Percentiles rank a stretch among this genome's conserved stretches.
These are phyloP conservation scores for Extremus antarcticus DNA, from an alignment of 495 filamentous ascomycete species.

Conservation along the genomic window DNA sequence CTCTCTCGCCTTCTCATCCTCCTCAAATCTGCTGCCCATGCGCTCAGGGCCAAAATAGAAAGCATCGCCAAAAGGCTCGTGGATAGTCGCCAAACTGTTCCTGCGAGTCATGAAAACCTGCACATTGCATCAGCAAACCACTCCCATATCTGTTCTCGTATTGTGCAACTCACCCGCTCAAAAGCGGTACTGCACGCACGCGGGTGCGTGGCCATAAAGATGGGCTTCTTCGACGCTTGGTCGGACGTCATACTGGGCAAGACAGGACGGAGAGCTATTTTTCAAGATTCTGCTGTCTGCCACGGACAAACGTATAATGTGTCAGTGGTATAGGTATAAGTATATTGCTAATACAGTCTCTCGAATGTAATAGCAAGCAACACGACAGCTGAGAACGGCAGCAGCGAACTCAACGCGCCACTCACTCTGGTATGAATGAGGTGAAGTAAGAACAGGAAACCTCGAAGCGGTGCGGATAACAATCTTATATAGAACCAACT, in stretches of 20 bases:
- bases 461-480: not conserved
- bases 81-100: conserved; percentile 67
- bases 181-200: conserved; percentile 92
- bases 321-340: not conserved
- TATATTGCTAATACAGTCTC: not conserved
- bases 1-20: conserved; percentile 57
- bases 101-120: conserved; percentile 92
- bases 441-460: no score
- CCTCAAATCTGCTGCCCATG: conserved; percentile 60
- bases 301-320: no score
- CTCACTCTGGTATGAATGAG: not conserved
- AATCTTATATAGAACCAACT: no score
- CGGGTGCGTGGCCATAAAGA: conserved; percentile 90
- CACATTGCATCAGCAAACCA: conserved; percentile 2
- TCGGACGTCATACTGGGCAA: not conserved
- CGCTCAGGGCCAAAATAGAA: conserved; percentile 92
- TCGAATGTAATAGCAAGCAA: not conserved
- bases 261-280: not conserved
- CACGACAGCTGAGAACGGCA: not conserved
- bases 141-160: not conserved
- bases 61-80: conserved; percentile 94
- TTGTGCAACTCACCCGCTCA: conserved; percentile 56
- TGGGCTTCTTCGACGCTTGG: conserved; percentile 36
- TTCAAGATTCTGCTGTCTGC: conserved; percentile 2
- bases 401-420: not conserved